Percentiles rank a stretch among this genome's conserved stretches.
These are phyloP conservation scores for Cutaneotrichosporon cavernicola DNA, from an alignment of 1,284 basidiomycete genomes.

Conservation along the genomic window DNA sequence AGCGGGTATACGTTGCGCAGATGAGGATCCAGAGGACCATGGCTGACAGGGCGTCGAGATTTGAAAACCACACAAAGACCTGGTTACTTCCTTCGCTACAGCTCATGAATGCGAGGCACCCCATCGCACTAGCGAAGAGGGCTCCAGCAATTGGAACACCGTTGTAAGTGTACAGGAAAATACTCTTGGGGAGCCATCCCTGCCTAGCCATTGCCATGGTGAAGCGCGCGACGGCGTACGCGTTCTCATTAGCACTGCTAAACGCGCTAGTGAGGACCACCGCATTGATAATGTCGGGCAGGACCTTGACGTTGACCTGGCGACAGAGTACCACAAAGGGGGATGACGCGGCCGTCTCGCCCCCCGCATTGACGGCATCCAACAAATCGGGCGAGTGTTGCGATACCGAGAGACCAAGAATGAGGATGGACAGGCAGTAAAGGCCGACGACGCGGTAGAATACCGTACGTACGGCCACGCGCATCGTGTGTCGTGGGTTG, in stretches of 20 bases:
- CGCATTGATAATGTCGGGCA: constrained; percentile 68
- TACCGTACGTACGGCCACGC: constrained; percentile 68
- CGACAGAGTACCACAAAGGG: constrained; percentile 72
- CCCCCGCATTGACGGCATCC: constrained; percentile 58
- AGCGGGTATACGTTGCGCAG: constrained; percentile 68
- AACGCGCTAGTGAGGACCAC: constrained; percentile 60
- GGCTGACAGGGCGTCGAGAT: constrained; percentile 56
- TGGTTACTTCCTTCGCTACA: constrained; percentile 60
- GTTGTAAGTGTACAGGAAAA: constrained; percentile 62
- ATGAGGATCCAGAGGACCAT: constrained; percentile 79
- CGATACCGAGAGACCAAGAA: constrained; percentile 47
- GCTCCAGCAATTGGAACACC: constrained; percentile 67
- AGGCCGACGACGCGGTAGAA: constrained; percentile 67
- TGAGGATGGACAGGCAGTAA: constrained; percentile 54
- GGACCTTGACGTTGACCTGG: constrained; percentile 67
- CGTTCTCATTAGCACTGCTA: constrained; percentile 33
- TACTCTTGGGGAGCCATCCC: constrained; percentile 59
- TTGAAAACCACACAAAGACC: constrained; percentile 71
- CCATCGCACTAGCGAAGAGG: constrained; percentile 68
- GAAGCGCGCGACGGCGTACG: constrained; percentile 42
- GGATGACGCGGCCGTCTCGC: constrained; percentile 64
- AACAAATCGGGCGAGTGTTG: constrained; percentile 49
- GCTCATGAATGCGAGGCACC: constrained; percentile 57
- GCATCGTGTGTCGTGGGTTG: constrained; percentile 68
- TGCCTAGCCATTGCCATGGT: constrained; percentile 53